Base-by-base conservation (phyloP, 441 rosid species). In the Biscutella laevigata region DNA sequence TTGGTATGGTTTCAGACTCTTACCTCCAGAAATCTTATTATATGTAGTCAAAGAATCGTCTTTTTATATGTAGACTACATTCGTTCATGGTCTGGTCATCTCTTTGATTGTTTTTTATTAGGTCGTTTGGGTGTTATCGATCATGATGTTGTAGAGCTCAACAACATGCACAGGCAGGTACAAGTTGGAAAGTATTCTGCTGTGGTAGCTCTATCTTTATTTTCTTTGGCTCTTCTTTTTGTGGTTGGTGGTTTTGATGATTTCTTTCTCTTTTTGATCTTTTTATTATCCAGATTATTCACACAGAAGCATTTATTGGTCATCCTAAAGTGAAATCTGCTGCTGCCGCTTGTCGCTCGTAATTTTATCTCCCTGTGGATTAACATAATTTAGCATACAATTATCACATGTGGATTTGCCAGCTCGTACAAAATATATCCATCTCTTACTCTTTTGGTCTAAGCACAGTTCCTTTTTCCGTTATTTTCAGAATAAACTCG, bases 101-200 rank as follows among this genome's bases (percentile, higher is more conserved):
- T 25, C 28, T 26, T 29, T 1, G 6, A 7, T 14, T 53, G 20
- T 51, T 44, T 46, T 60, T 4, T 26, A 46, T 29, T 71, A 88
- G 98, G 95, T 45, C 78, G 80, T 12, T 65, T 88, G 79, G 96
- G 98, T 49, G 77, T 91, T 53, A 94, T 91, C 9, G 95, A 91
- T 72, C 89, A 91, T 49, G 98, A 88, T 75, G 78, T 83, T 13
- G 96, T 91, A 42, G 95, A 88, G 74, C 88, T 88, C 62, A 91
- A 86, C 64, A 91, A 88, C 56, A 83, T 91, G 98, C 98, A 91
- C 52, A 82, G 96, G 62, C 96, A 91, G 94, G 98, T 88, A 81
- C 17, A 38, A 61, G 57, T 44, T 32, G 30, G 21, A 46, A 35
- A 30, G 5, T n/a, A 19, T 1, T 14, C 53, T 27, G 20, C 8